These are phyloP conservation scores for Stylonectria norvegica DNA, from an alignment of 2,329 filamentous ascomycete species.

Conservation along the genomic window DNA sequence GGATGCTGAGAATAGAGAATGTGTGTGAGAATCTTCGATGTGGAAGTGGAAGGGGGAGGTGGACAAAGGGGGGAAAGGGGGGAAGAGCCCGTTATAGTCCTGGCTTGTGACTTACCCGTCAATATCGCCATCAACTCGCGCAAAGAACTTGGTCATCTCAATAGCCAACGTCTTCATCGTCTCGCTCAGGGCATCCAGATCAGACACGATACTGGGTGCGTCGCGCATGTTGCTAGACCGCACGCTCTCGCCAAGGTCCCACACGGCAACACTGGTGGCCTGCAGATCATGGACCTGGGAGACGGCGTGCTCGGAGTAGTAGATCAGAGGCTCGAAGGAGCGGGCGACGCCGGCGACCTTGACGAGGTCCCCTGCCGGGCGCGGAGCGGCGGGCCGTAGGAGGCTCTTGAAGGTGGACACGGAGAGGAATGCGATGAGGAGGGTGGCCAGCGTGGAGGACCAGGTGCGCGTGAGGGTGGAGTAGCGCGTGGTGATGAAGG, in stretches of 20 bases:
- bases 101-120: slow-evolving; percentile 58
- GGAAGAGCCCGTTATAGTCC: background rate
- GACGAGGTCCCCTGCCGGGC: slow-evolving; percentile 63
- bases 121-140: slow-evolving; percentile 88
- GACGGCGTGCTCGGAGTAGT: slow-evolving; percentile 87
- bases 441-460: slow-evolving; percentile 60
- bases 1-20: slow-evolving; percentile 54
- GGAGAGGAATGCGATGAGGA: slow-evolving; percentile 60
- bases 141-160: slow-evolving; percentile 88
- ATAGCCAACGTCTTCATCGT: slow-evolving; percentile 79
- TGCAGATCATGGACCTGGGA: slow-evolving; percentile 84
- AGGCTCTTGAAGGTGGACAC: slow-evolving; percentile 63
- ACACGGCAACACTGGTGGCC: slow-evolving; percentile 88
- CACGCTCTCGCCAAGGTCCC: slow-evolving; percentile 90
- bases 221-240: slow-evolving; percentile 88
- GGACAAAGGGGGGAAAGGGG: slow-evolving; percentile 1
- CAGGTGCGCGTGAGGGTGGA: slow-evolving; percentile 65
- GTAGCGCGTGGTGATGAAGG: slow-evolving; percentile 59
- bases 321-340: slow-evolving; percentile 90
- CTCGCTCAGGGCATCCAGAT: slow-evolving; percentile 81
- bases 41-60: background rate
- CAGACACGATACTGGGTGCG: slow-evolving; percentile 77
- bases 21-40: slow-evolving; percentile 10
- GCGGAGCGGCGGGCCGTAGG: slow-evolving; percentile 60
- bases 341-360: slow-evolving; percentile 87